A percentile compares a stretch with the other conserved stretches of the same genome.
Evolutionary conservation across 768 basidiomycete species (phyloP).

Genomic region (Solioccasus polychromus): DNA sequence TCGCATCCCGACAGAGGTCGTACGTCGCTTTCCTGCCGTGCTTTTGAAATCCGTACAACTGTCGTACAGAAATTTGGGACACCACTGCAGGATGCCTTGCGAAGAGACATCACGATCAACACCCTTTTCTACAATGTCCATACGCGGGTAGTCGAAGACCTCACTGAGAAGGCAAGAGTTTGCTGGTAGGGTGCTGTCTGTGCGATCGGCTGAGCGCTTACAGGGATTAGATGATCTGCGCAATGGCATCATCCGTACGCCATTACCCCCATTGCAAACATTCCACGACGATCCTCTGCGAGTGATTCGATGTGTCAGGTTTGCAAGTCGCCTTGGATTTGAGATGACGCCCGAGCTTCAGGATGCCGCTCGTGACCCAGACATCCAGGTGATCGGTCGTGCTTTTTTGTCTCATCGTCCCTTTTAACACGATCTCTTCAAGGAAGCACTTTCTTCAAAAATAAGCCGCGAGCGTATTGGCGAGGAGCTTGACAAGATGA

Average conservation of each 20-base stretch:
- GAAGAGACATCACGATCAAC: constrained; percentile 95
- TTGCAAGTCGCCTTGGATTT: constrained; percentile 89
- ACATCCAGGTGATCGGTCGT: constrained; percentile 53
- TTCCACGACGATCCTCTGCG: constrained; percentile 94
- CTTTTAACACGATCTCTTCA: not conserved
- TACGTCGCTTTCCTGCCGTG: constrained; percentile 37
- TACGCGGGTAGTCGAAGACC: constrained; percentile 80
- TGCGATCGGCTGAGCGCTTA: constrained; percentile 7
- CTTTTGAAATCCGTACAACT: constrained; percentile 5
- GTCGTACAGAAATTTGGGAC: constrained; percentile 78
- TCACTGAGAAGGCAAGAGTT: constrained; percentile 65
- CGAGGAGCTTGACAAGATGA: constrained; percentile 92
- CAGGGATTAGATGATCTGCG: constrained; percentile 85
- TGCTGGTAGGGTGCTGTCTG: not conserved
- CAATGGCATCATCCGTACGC: constrained; percentile 80
- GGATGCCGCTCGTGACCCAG: constrained; percentile 55
- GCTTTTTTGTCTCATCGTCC: not conserved
- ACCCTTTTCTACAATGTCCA: constrained; percentile 96
- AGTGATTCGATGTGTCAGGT: constrained; percentile 86
- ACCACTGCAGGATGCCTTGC: constrained; percentile 83
- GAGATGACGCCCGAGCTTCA: constrained; percentile 65
- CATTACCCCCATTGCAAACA: constrained; percentile 80
- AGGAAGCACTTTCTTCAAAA: constrained; percentile 71
- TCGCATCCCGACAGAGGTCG: constrained; percentile 86
- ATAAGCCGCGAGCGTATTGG: constrained; percentile 91